Conservation (phyloP, 2,329 filamentous ascomycete genomes). For the Allantophomopsis lycopodina region DNA sequence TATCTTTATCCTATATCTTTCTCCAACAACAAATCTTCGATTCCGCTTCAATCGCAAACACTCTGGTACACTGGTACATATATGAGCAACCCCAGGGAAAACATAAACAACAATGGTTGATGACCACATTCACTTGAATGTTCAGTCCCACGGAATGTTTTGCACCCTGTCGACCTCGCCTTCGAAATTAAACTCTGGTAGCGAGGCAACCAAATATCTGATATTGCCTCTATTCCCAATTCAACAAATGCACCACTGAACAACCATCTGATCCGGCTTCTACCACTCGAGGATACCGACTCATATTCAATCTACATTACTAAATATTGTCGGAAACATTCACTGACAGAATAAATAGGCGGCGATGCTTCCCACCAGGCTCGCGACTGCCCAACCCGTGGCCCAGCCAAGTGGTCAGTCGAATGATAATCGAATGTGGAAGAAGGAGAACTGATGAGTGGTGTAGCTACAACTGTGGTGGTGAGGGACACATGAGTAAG, state of each 20-base stretch:
- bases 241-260: not conserved
- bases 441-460: slow-evolving; percentile 7
- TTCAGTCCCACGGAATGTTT: not conserved
- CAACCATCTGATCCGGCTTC: too few species aligned
- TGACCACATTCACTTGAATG: not conserved
- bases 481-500: slow-evolving; percentile 67
- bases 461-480: slow-evolving; percentile 66
- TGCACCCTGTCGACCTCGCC: not conserved
- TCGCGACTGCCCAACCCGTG: slow-evolving; percentile 76
- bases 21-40: not conserved
- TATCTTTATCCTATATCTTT: not conserved
- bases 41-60: not conserved
- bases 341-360: slow-evolving; percentile 32
- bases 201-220: not conserved
- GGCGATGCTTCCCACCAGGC: slow-evolving; percentile 67
- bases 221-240: not conserved
- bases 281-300: not conserved
- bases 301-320: not conserved
- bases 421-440: not conserved
- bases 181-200: not conserved
- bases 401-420: slow-evolving; percentile 66
- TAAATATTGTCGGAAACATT: not conserved
- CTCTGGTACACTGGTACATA: not conserved
- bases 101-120: too few species aligned
- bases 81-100: not conserved